phyloP scores from a whole-genome alignment of 2,329 filamentous ascomycete genomes.

The Leptodontidium sp. region DNA sequence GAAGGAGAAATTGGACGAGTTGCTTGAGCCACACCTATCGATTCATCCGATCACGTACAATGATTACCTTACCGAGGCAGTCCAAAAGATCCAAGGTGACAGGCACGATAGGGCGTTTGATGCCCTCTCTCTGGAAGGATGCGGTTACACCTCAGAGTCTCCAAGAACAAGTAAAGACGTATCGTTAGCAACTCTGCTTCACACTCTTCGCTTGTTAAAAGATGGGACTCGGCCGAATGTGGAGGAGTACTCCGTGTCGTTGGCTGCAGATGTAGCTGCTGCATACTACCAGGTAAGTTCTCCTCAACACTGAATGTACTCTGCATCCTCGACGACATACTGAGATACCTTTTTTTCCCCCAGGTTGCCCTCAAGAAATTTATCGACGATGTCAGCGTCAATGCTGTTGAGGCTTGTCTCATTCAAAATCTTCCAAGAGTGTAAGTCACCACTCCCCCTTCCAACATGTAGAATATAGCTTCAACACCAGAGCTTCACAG shows the following conservation, averaged over 20 bases:
- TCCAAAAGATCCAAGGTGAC: conserved; percentile 20
- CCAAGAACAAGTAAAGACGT: not conserved
- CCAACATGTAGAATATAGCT: not conserved
- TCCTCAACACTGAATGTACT: not conserved
- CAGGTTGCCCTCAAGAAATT: conserved; percentile 29
- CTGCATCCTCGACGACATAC: not conserved
- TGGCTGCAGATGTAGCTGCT: conserved; percentile 25
- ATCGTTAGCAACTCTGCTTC: not conserved
- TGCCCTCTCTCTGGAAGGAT: not conserved
- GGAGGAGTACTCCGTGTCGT: conserved; percentile 23
- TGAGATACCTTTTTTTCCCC: not conserved
- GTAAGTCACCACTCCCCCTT: not conserved
- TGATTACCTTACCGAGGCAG: conserved; percentile 21
- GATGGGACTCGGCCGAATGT: conserved; percentile 22
- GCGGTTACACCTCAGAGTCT: not conserved
- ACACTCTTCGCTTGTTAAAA: not conserved
- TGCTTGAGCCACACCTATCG: conserved; percentile 20
- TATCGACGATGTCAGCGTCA: conserved; percentile 26
- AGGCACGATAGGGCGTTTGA: conserved; percentile 21
- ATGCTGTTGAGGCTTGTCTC: conserved; percentile 27
- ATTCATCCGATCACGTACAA: conserved; percentile 30
- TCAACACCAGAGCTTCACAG: not conserved
- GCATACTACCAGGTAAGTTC: conserved; percentile 24
- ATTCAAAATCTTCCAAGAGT: conserved; percentile 24
- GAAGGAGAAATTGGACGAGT: conserved; percentile 18